Evolutionary conservation across 768 basidiomycete species (phyloP), one percentile per base, ranked within the genome.

Genomic region (Podaxis sp.): DNA sequence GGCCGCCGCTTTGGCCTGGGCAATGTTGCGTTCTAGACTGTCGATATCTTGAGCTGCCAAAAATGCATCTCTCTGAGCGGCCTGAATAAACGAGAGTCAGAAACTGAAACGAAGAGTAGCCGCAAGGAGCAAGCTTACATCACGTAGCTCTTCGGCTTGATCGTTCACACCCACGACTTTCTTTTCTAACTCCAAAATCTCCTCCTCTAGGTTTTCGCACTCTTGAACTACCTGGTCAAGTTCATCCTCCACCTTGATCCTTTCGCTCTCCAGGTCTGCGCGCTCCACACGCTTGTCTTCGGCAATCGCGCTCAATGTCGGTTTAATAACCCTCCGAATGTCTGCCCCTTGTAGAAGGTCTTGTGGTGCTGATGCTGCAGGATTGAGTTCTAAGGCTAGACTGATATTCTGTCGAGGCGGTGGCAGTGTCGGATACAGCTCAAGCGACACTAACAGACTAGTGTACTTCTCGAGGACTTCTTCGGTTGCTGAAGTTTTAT

Each of bases 141-240:
- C 92, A 73, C 93, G 85, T 55, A 93, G 76, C 67, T 90, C 88
- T 65, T 93, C 90, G 9, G 91, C 90, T 72, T 93, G 87, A 60
- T 91, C 87, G 63, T 85, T 89, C 60, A 92, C 67, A 7, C 76
- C 84, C 22, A 77, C 79, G 9, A 89, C 87, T 72, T 92, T 90
- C 73, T 89, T 88, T 71, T 91, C 89, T 24, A 89, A 71, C 69
- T 89, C 89, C 52, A 76, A 79, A 24, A 90, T 84, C 65, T 95
- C 92, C 68, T 93, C 88, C 61, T 91, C 90, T 64, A 89, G 75
- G 60, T 90, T 90, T 73, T 96, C 93, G 69, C 90, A 92, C 64
- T 91, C 87, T 59, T 87, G 76, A 0, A 82, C 84, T 57, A 93
- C 75, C 67, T 89, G 84, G 70, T 96, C 95, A 9, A 93, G 83